Evolutionary conservation across 192 early-diverging fungal species (phyloP).

Genomic region (Entophlyctis luteolus): DNA sequence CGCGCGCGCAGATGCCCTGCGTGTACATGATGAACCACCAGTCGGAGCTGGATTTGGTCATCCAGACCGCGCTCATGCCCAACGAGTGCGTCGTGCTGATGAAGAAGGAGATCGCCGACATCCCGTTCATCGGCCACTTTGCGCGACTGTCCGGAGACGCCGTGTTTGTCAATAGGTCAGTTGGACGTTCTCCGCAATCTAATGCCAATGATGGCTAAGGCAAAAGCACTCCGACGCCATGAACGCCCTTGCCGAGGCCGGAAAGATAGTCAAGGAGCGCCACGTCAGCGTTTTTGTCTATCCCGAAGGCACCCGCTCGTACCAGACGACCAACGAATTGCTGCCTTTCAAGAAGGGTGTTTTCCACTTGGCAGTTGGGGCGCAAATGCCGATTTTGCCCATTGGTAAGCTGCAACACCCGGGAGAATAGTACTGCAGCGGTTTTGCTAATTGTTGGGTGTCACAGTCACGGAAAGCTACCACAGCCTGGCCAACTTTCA

Average conservation of each 20-base stretch:
- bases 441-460: constrained; percentile 41
- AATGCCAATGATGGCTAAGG: too few species aligned
- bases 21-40: constrained; percentile 68
- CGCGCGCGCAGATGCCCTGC: constrained; percentile 9
- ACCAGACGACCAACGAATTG: constrained; percentile 62
- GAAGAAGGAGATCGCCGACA: constrained; percentile 21
- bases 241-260: constrained; percentile 68
- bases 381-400: constrained; percentile 80
- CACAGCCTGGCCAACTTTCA: constrained; percentile 56
- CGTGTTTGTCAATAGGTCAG: constrained; percentile 22
- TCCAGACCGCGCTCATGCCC: background rate
- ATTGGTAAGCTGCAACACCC: too few species aligned
- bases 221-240: constrained; percentile 50
- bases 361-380: constrained; percentile 87
- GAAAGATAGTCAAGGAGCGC: constrained; percentile 65
- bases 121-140: constrained; percentile 12
- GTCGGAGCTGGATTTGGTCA: constrained; percentile 59
- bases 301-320: constrained; percentile 89
- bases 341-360: constrained; percentile 97
- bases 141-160: background rate
- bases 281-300: constrained; percentile 75
- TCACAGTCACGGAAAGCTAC: constrained; percentile 64
- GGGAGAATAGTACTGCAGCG: background rate
- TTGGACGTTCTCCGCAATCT: too few species aligned
- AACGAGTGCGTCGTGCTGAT: background rate